Evolutionary conservation across 2,329 filamentous ascomycete species (phyloP), one percentile per base, ranked within the genome.

Genomic region (Scleromitrula shiraiana): DNA sequence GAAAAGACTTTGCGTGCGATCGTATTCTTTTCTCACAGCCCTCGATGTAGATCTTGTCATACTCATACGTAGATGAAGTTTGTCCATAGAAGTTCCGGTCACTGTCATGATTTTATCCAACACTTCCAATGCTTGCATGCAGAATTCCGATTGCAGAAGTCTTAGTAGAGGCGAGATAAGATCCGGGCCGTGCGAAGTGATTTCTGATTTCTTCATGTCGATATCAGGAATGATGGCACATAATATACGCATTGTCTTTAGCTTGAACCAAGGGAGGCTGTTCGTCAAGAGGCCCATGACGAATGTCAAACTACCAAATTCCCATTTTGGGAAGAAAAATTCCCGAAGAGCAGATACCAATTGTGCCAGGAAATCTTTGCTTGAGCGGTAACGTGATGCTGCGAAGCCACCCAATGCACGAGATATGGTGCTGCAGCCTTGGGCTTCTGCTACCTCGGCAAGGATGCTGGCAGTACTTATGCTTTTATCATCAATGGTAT

Each of bases 61-160:
- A 66, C 91, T 97, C 94, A 98, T 98, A 32, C 93, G 82, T 50
- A 98, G 71, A 62, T 97, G 89, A 59, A 96, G 88, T 59, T 87
- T 88, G 65, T 97, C 93, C 76, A 95, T 88, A 1, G 91, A 85
- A 26, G 86, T 89, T 4, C 88, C 86, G 0, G 89, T 89, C 72
- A 97, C 91, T 23, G 86, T 88, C 78, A 96, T 95, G 58, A 97
- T 93, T 55, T 91, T 87, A 65, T 98, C 93, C 50, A 98, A 72
- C 1, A 98, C 91, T 55, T 88, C 82, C 8, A 98, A 71, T 9
- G 93, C 93, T 61, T 95, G 85, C 65, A 93, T 88, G 64, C 90
- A 97, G 60, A 90, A 90, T 51, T 95, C 88, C 1, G 91, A 96
- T 63, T 96, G 90, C 32, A 98, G 69, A 17, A 98, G 74, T 46